phyloP scores from a whole-genome alignment of 73 alveolate genomes.

The Paramecium pentaurelia region DNA sequence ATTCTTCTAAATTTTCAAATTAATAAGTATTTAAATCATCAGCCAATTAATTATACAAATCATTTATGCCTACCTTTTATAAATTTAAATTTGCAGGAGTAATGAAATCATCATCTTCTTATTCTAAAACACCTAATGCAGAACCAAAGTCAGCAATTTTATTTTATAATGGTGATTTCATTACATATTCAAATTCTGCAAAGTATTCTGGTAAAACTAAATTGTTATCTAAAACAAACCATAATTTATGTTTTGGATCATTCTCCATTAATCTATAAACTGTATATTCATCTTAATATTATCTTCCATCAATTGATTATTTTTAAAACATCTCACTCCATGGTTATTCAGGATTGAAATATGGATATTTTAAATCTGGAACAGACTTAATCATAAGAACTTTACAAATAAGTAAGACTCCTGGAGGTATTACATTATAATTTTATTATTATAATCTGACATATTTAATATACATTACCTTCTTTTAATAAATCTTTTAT shows the following conservation, averaged over 20 bases:
- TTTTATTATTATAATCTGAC: conserved; percentile 53
- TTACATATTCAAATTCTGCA: conserved; percentile 81
- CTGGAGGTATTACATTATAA: conserved; percentile 73
- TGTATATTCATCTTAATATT: conserved; percentile 59
- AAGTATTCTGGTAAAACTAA: conserved; percentile 86
- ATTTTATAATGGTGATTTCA: conserved; percentile 30
- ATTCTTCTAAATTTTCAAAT: conserved; percentile 61
- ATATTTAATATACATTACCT: background rate
- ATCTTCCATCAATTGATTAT: conserved; percentile 69
- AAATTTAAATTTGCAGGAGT: conserved; percentile 33
- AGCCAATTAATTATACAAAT: conserved; percentile 32
- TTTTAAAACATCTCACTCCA: conserved; percentile 69
- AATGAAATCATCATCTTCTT: conserved; percentile 56
- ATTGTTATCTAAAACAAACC: conserved; percentile 86
- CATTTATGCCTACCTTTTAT: conserved; percentile 24
- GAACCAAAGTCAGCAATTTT: conserved; percentile 60
- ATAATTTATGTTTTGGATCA: conserved; percentile 73
- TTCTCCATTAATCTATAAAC: conserved; percentile 74
- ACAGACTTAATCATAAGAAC: conserved; percentile 76
- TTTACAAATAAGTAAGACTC: conserved; percentile 78
- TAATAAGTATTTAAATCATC: conserved; percentile 54
- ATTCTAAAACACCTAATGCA: conserved; percentile 52
- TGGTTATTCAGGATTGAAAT: conserved; percentile 63
- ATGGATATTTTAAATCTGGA: conserved; percentile 64
- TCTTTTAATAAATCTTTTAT: conserved; percentile 54